These are phyloP conservation scores for Lepidium aucheri DNA, from an alignment of 345 rosid genomes.

Conservation along the genomic window DNA sequence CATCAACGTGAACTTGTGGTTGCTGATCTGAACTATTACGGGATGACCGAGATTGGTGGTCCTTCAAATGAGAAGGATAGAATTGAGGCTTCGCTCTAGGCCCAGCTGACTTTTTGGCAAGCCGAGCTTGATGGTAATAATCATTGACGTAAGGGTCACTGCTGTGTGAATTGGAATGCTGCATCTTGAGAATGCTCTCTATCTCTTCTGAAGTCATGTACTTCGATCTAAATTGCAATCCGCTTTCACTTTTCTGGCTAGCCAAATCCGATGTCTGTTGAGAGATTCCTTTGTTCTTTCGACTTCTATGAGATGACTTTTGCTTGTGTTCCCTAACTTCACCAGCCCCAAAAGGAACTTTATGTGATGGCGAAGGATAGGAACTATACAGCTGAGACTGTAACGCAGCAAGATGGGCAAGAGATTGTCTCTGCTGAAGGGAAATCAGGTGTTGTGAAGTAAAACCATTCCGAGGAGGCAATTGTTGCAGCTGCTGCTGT, in stretches of 20 bases:
- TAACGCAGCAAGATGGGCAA: slow-evolving; percentile 62
- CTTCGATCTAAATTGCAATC: slow-evolving; percentile 76
- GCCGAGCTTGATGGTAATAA: slow-evolving; percentile 92
- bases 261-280: slow-evolving; percentile 63
- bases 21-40: slow-evolving; percentile 64
- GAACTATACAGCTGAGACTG: slow-evolving; percentile 59
- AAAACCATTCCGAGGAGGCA: slow-evolving; percentile 60
- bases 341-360: slow-evolving; percentile 42
- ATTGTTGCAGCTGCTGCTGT: slow-evolving; percentile 46
- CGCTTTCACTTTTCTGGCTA: slow-evolving; percentile 79
- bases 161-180: slow-evolving; percentile 76
- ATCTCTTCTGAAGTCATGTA: slow-evolving; percentile 94
- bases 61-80: slow-evolving; percentile 79
- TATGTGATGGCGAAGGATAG: slow-evolving; percentile 54
- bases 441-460: slow-evolving; percentile 52
- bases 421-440: slow-evolving; percentile 59
- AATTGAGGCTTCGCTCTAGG: slow-evolving; percentile 54
- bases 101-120: slow-evolving; percentile 51
- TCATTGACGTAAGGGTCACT: slow-evolving; percentile 83
- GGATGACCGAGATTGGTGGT: slow-evolving; percentile 57
- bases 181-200: slow-evolving; percentile 94
- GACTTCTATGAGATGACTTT: slow-evolving; percentile 59
- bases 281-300: slow-evolving; percentile 50
- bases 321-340: slow-evolving; percentile 64
- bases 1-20: slow-evolving; percentile 45